Evolutionary conservation across 2,329 filamentous ascomycete genomes (phyloP).

Genomic region (Plenodomus tracheiphilus): DNA sequence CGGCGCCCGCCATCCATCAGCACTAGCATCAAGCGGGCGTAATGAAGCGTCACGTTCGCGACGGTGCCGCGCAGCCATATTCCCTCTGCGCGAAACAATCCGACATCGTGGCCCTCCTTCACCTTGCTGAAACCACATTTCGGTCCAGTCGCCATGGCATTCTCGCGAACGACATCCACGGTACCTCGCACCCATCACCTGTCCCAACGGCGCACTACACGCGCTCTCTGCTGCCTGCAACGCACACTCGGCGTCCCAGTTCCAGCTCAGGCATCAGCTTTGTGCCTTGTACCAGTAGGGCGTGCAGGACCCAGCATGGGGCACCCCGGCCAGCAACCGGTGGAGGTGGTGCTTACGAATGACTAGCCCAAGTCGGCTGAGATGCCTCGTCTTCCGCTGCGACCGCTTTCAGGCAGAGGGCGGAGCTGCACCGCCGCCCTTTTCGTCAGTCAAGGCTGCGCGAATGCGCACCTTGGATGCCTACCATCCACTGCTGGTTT

Average conservation of each 20-base stretch:
- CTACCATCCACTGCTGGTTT: neutral
- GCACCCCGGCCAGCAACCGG: conserved; percentile 29
- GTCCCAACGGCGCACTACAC: neutral
- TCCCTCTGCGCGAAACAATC: neutral
- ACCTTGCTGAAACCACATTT: no score
- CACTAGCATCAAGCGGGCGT: conserved; percentile 11
- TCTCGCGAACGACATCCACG: neutral
- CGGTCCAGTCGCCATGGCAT: neutral
- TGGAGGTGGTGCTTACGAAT: conserved; percentile 28
- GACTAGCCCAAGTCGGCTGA: conserved; percentile 26
- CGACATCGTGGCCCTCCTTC: neutral
- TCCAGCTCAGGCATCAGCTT: conserved; percentile 28
- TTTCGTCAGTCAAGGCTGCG: conserved; percentile 17
- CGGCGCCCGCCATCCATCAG: conserved; percentile 13
- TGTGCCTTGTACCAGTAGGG: conserved; percentile 21
- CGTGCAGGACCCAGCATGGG: conserved; percentile 26
- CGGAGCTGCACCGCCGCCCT: conserved; percentile 32
- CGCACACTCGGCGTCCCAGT: neutral
- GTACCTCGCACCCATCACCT: neutral
- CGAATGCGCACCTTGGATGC: conserved; percentile 5
- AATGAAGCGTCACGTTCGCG: conserved; percentile 4
- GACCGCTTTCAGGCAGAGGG: conserved; percentile 19
- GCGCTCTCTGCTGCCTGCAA: neutral
- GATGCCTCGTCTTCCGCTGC: conserved; percentile 22
- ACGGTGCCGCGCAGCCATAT: conserved; percentile 1